Base-by-base conservation (phyloP, 805 yeast genomes). In the Candida dendrica region DNA sequence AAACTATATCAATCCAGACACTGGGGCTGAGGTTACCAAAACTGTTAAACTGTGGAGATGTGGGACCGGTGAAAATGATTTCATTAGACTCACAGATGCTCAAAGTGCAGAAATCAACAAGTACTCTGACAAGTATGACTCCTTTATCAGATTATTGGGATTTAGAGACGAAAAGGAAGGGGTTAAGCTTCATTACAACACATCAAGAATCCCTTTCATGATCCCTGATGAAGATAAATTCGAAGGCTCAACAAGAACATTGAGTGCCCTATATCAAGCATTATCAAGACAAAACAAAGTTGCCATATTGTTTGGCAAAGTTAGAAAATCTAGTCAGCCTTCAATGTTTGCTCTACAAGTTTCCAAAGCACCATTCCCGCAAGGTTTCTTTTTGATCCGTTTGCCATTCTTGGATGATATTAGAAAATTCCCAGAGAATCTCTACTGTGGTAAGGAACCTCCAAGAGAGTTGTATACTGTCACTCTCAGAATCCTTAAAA, bases 351-450 rank as follows among this genome's bases (percentile, higher is more conserved):
- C 82, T 2, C 50, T 89, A 43, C 65, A 78, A 29, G 84, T 95
- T 0, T 74, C 84, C 0, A 51, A 47, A 7, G 38, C 39, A 8
- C 37, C 37, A n/a, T 62, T 70, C 26, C 84, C 91, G 0, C 79
- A 84, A 43, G 96, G 96, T 0, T 75, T 91, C 47, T 78, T 81
- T 38, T 58, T 89, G 42, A 69, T 84, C 8, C 69, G 72, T 26
- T 51, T 85, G 18, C 96, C 98, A 1, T 84, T 75, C 68, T 61
- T 76, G 14, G 95, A 88, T 49, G 91, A 87, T 56, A 60, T 88
- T 3, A 67, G 97, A 40, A 69, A 74, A 29, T 59, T 77, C 4
- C 96, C 97, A 0, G 61, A 60, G 4, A 44, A 47, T 1, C 47
- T 39, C 11, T 42, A 39, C 20, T 37, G 42, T 11, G 35, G 47